These are phyloP conservation scores for Cyclotella atomus DNA, from an alignment of 108 stramenopile species.

Conservation along the genomic window DNA sequence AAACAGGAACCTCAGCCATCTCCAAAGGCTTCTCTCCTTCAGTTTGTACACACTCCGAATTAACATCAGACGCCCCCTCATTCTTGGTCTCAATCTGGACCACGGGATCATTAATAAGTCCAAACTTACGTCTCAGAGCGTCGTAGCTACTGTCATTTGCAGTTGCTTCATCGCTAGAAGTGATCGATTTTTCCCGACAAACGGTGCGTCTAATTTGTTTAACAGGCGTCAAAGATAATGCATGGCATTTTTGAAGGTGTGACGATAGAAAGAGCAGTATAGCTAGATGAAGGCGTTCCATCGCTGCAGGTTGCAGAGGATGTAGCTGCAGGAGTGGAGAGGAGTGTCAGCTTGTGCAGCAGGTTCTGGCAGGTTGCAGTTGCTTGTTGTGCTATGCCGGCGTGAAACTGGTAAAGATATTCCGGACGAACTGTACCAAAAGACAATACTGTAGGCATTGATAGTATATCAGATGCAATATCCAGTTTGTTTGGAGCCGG, in stretches of 20 bases:
- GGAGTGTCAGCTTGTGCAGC: too few relatives aligned
- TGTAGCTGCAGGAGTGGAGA: too few relatives aligned
- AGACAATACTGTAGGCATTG: too few relatives aligned
- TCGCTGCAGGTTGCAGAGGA: too few relatives aligned
- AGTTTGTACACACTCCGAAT: neutral
- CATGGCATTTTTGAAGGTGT: neutral
- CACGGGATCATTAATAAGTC: neutral
- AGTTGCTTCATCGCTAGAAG: neutral
- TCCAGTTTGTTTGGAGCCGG: too few relatives aligned
- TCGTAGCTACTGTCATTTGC: conserved; percentile 14
- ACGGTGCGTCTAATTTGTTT: neutral
- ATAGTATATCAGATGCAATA: too few relatives aligned
- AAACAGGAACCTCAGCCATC: too few relatives aligned
- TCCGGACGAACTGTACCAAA: too few relatives aligned
- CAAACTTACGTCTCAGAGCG: conserved; percentile 9
- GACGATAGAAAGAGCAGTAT: neutral
- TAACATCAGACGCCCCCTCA: too few relatives aligned
- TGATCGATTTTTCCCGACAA: neutral
- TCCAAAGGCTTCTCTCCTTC: neutral
- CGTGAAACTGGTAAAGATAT: too few relatives aligned
- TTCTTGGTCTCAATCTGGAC: neutral
- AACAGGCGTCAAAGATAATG: neutral
- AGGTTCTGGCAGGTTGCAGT: too few relatives aligned
- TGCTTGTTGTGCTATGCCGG: too few relatives aligned
- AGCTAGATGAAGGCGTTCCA: neutral